Percentiles rank a stretch among this genome's conserved stretches.
Conservation (phyloP, 2,329 filamentous ascomycete genomes). For the Fusarium sp. region DNA sequence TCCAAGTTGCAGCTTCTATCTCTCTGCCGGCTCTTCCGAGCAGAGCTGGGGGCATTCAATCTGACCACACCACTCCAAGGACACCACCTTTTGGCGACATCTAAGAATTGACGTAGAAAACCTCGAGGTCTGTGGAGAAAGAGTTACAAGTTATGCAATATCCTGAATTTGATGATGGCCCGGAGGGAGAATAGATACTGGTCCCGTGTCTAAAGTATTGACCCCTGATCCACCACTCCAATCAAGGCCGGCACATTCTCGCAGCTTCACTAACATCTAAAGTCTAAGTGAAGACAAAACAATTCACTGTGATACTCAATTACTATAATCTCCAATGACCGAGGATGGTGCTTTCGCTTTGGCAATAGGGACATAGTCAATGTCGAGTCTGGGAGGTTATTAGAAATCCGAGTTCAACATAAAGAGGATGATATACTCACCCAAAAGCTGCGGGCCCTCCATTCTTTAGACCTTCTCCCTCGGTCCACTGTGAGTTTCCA, state of each 20-base stretch:
- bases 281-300: neutral
- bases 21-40: neutral
- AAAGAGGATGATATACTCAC: fast-evolving
- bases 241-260: neutral
- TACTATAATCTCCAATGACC: fast-evolving
- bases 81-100: neutral
- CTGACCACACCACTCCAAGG: neutral
- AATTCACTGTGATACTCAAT: neutral
- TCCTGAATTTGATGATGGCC: neutral
- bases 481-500: slow-evolving; percentile 21
- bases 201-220: neutral
- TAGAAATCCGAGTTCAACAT: neutral
- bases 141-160: neutral
- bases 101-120: neutral
- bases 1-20: neutral
- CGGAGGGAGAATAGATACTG: neutral
- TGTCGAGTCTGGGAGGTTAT: neutral
- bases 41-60: neutral
- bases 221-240: neutral
- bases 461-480: neutral
- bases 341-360: fast-evolving
- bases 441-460: neutral
- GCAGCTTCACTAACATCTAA: neutral
- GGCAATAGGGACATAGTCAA: neutral
- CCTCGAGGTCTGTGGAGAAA: neutral